phyloP scores from a whole-genome alignment of 768 basidiomycete species.

The Porpolomopsis calyptriformis region DNA sequence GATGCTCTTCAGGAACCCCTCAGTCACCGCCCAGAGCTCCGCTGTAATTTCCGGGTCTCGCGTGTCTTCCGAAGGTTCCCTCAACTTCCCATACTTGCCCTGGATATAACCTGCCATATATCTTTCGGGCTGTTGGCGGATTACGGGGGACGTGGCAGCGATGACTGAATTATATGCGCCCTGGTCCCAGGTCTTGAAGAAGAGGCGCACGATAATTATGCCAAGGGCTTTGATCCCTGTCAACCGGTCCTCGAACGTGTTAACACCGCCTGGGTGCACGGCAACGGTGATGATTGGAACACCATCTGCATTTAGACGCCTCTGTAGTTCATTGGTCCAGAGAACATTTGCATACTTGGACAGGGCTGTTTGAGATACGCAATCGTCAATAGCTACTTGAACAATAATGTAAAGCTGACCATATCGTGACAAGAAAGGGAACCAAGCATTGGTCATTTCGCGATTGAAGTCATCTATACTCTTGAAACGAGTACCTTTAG shows the following conservation, averaged over 20 bases:
- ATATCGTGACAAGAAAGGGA: slow-evolving; percentile 20
- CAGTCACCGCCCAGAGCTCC: slow-evolving; percentile 24
- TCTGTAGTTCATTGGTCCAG: slow-evolving; percentile 41
- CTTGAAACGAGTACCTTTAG: slow-evolving; percentile 18
- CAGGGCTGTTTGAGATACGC: slow-evolving; percentile 23
- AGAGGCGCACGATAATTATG: slow-evolving; percentile 7
- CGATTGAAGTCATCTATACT: slow-evolving; percentile 27
- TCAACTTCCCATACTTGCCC: slow-evolving; percentile 23
- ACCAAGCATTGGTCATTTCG: slow-evolving; percentile 17
- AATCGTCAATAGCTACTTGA: background rate
- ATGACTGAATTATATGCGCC: slow-evolving; percentile 29
- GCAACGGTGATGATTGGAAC: slow-evolving; percentile 28
- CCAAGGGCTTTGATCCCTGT: slow-evolving; percentile 11
- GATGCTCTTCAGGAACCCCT: background rate
- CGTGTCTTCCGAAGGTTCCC: slow-evolving; percentile 18
- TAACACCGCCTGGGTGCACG: slow-evolving; percentile 33
- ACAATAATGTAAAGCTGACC: slow-evolving; percentile 15
- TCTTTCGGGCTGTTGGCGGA: slow-evolving; percentile 20
- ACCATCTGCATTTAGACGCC: slow-evolving; percentile 27
- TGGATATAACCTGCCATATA: slow-evolving; percentile 30
- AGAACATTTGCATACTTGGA: slow-evolving; percentile 44
- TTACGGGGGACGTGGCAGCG: slow-evolving; percentile 28
- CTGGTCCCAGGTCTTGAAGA: slow-evolving; percentile 15
- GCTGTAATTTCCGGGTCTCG: slow-evolving; percentile 22
- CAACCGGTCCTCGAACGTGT: slow-evolving; percentile 17